A percentile compares a stretch with the other conserved stretches of the same genome.
Evolutionary conservation across 148 eudicot species (phyloP).

Genomic region (Nepenthes mirabilis): DNA sequence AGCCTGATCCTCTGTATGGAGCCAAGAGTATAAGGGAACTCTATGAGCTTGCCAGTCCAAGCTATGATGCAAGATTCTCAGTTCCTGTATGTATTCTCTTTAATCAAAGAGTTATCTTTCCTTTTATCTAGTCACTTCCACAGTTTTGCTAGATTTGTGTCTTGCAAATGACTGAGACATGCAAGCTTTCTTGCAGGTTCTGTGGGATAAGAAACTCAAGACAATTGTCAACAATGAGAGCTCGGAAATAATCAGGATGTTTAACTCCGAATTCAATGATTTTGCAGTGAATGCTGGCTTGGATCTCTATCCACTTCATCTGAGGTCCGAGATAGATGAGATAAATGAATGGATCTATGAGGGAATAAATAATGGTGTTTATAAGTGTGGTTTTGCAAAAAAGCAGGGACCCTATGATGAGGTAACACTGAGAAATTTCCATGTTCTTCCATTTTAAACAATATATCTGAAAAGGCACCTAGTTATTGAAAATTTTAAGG

Average conservation of each 20-base stretch:
- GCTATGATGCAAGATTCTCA: no score
- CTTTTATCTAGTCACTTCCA: no score
- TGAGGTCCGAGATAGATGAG: constrained; percentile 63
- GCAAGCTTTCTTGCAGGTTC: not conserved
- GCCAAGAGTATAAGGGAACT: no score
- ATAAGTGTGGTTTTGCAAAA: constrained; percentile 80
- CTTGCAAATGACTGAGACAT: no score
- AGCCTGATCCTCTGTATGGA: no score
- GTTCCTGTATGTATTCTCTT: no score
- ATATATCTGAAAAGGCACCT: no score
- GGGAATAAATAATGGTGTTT: constrained; percentile 75
- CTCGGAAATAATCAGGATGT: constrained; percentile 77
- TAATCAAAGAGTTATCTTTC: no score
- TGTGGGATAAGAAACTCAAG: constrained; percentile 76
- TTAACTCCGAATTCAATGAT: constrained; percentile 70
- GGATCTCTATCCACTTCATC: constrained; percentile 67
- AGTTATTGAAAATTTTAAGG: no score
- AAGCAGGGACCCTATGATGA: constrained; percentile 81
- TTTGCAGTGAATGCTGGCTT: constrained; percentile 54
- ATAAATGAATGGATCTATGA: constrained; percentile 56
- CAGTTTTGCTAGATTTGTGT: no score
- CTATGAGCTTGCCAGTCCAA: no score
- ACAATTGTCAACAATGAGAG: constrained; percentile 91
- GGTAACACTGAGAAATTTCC: constrained; percentile 16
- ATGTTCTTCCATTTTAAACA: not conserved